Percentiles rank a stretch among this genome's conserved stretches.
phyloP scores from a whole-genome alignment of 805 yeast species.

The Yarrowia sp. region DNA sequence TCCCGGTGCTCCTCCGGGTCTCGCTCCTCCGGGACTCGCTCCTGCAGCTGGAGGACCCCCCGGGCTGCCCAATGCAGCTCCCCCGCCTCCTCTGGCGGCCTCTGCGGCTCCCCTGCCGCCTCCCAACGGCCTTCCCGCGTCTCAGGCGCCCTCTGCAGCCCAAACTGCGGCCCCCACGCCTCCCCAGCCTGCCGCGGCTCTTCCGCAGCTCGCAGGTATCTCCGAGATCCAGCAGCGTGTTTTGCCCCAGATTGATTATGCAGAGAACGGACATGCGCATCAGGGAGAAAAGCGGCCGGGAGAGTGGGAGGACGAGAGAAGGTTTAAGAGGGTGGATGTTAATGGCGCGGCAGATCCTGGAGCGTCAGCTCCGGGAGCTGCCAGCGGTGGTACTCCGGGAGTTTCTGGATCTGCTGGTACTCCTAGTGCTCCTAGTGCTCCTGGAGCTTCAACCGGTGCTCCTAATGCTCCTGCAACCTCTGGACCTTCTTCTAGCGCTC shows the following conservation, averaged over 20 bases:
- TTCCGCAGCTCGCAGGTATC: conserved; percentile 42
- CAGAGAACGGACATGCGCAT: conserved; percentile 43
- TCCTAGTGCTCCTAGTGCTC: neutral
- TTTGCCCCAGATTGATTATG: conserved; percentile 43
- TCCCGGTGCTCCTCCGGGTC: too few relatives aligned
- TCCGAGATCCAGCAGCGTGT: conserved; percentile 47
- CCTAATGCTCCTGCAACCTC: too few relatives aligned
- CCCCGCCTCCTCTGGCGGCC: neutral
- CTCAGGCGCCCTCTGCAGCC: neutral
- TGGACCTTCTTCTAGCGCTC: too few relatives aligned
- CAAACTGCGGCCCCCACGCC: conserved; percentile 8
- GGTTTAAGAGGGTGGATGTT: conserved; percentile 17
- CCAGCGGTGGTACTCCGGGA: too few relatives aligned
- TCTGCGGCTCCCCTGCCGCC: conserved; percentile 5
- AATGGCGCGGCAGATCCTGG: neutral
- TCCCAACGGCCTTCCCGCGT: conserved; percentile 10
- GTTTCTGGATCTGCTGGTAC: neutral
- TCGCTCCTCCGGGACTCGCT: neutral
- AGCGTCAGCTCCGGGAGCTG: neutral
- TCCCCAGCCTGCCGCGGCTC: conserved; percentile 9
- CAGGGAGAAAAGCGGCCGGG: conserved; percentile 42
- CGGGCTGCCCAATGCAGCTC: neutral
- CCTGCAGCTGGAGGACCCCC: neutral
- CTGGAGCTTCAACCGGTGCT: too few relatives aligned
- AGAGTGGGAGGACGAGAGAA: conserved; percentile 54